Evolutionary conservation across 108 stramenopile species (phyloP).

Genomic region (Cyclostephanos invisitatus): DNA sequence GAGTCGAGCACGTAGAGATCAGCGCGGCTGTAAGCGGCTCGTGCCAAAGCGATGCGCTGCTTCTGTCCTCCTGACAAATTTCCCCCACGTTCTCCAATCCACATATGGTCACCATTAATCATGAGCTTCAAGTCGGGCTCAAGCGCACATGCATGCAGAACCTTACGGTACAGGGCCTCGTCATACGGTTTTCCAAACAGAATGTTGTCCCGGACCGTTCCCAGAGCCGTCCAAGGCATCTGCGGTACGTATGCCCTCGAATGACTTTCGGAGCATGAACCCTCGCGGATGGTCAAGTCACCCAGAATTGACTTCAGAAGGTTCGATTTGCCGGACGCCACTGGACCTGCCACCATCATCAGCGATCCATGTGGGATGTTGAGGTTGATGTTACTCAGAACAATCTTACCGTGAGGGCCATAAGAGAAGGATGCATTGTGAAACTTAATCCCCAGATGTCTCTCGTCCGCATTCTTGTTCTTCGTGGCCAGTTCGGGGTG

Average conservation of each 20-base stretch:
- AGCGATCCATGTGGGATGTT: constrained; percentile 4
- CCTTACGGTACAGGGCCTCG: constrained; percentile 42
- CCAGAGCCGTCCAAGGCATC: constrained; percentile 66
- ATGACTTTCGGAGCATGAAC: constrained; percentile 24
- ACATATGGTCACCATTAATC: constrained; percentile 43
- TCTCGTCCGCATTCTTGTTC: not conserved
- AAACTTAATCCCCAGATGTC: not conserved
- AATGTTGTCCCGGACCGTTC: constrained; percentile 64
- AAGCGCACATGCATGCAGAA: constrained; percentile 40
- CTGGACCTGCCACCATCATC: constrained; percentile 41
- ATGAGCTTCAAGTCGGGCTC: constrained; percentile 22
- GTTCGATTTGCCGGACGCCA: constrained; percentile 60
- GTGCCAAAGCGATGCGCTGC: constrained; percentile 50
- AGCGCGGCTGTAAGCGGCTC: constrained; percentile 50
- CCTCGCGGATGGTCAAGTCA: constrained; percentile 33
- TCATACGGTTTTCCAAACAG: constrained; percentile 40
- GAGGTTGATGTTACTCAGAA: constrained; percentile 3
- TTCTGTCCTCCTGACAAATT: constrained; percentile 58
- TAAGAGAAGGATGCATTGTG: constrained; percentile 4
- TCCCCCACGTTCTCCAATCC: constrained; percentile 60
- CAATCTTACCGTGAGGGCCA: constrained; percentile 1
- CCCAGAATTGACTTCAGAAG: constrained; percentile 63
- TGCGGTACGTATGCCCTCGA: constrained; percentile 55
- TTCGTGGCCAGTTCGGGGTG: constrained; percentile 3
- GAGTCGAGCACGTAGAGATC: constrained; percentile 54